Evolutionary conservation across 371 early-diverging fungal genomes (phyloP), one percentile per base, ranked within the genome.

Genomic region (Mortierella sp.): DNA sequence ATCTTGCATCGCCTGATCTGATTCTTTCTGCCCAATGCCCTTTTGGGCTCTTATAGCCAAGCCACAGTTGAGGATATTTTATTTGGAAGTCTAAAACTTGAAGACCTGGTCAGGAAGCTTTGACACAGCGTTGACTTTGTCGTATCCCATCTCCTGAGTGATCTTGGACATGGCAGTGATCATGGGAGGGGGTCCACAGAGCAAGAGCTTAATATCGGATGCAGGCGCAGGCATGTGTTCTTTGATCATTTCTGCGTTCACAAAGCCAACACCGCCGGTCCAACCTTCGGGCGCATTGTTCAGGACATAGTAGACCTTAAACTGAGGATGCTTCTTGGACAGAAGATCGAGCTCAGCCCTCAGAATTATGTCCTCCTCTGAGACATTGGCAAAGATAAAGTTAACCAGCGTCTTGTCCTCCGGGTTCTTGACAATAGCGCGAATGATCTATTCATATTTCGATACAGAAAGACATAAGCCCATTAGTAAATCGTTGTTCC

Each of bases 161-260:
- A 86, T 72, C 70, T 83, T 86, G 62, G 72, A 61, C 96, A 97
- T 94, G 58, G 94, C 95, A 62, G 89, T 88, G 66, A 97, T 82
- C 97, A 97, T 97, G 3, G 94, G 96, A 51, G 92, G 92, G 59
- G 97, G 97, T 47, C 99, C 99, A 71, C 99, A 97, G n/a, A 97
- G 78, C 52, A 97, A 84, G 54, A 97, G 72, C 87, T 97, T 96
- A 82, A 91, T 87, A 57, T 93, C 88, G 39, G 83, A 64, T 31
- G 92, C 91, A 28, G 96, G 94, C 28, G 83, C 80, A 17, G 97
- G 95, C 72, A 90, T 83, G 62, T 84, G 78, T 69, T 92, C 75
- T 53, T 89, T 84, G 67, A 98, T 89, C 83, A 95, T 88, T 24
- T 92, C 90, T 51, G 89, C 84, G 63, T 88, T 93, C 44, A 98